These are phyloP conservation scores for Jacaranda copaia DNA, from an alignment of 257 asterid genomes.

Conservation along the genomic window DNA sequence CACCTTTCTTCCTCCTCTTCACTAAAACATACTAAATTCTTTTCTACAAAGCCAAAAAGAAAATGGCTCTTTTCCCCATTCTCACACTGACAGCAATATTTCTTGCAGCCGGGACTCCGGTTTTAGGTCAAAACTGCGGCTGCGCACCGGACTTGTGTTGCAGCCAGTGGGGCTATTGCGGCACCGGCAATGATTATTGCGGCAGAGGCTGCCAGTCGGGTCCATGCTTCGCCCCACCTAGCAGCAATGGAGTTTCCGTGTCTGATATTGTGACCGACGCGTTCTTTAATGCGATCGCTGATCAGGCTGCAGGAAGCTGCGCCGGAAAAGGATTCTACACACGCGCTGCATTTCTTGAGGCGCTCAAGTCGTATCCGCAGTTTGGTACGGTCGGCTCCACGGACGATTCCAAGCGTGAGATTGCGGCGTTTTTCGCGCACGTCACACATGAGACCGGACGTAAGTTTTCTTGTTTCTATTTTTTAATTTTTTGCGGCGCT, in stretches of 20 bases:
- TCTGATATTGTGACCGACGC: slow-evolving; percentile 48
- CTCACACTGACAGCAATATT: slow-evolving; percentile 32
- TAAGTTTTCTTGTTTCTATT: slow-evolving; percentile 29
- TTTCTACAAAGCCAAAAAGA: neutral
- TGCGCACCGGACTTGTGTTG: slow-evolving; percentile 53
- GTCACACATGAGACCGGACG: slow-evolving; percentile 64
- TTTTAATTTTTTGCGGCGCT: no score
- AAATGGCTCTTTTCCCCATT: slow-evolving; percentile 31
- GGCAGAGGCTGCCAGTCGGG: slow-evolving; percentile 56
- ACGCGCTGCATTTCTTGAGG: slow-evolving; percentile 52
- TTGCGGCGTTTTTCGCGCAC: slow-evolving; percentile 67
- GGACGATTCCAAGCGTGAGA: slow-evolving; percentile 58
- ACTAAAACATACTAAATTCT: neutral
- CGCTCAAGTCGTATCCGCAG: slow-evolving; percentile 41
- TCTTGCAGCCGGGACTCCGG: slow-evolving; percentile 21
- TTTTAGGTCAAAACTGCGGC: slow-evolving; percentile 50
- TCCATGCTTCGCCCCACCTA: slow-evolving; percentile 40
- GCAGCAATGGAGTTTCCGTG: slow-evolving; percentile 34
- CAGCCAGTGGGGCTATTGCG: slow-evolving; percentile 57
- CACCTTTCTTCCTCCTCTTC: neutral
- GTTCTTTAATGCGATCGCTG: slow-evolving; percentile 50
- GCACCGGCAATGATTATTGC: slow-evolving; percentile 45
- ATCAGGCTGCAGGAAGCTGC: slow-evolving; percentile 43
- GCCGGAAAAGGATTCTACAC: slow-evolving; percentile 59
- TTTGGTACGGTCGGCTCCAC: slow-evolving; percentile 43